phyloP scores from a whole-genome alignment of 352 stramenopile species.

The Discostella stelligera region DNA sequence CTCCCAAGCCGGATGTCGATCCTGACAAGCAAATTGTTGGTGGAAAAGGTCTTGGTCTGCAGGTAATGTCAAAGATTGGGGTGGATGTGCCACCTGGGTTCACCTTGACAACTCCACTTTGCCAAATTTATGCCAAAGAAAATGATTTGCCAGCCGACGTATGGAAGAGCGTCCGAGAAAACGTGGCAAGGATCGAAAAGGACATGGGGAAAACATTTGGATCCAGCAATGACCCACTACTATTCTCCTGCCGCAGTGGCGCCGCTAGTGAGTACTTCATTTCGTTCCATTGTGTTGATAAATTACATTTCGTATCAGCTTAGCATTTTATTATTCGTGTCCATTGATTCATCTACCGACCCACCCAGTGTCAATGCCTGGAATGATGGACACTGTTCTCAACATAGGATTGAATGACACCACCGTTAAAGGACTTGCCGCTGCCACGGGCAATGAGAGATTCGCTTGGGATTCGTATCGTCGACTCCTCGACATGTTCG shows the following conservation, averaged over 20 bases:
- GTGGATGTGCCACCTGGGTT: slow-evolving; percentile 70
- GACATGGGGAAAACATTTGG: slow-evolving; percentile 82
- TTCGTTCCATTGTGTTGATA: not conserved
- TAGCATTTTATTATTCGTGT: not conserved
- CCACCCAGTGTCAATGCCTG: slow-evolving; percentile 75
- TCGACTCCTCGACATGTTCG: slow-evolving; percentile 83
- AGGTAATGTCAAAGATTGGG: slow-evolving; percentile 73
- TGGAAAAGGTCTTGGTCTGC: slow-evolving; percentile 68
- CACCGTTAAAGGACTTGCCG: slow-evolving; percentile 74
- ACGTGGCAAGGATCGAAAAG: slow-evolving; percentile 74
- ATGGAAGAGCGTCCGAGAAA: slow-evolving; percentile 60
- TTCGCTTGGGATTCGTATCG: slow-evolving; percentile 83
- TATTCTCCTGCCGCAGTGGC: slow-evolving; percentile 83
- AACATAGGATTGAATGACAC: slow-evolving; percentile 85
- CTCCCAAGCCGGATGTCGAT: slow-evolving; percentile 42
- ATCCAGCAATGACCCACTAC: slow-evolving; percentile 72
- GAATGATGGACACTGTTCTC: slow-evolving; percentile 87
- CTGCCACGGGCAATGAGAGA: slow-evolving; percentile 69
- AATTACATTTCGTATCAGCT: not conserved
- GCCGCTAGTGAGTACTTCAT: slow-evolving; percentile 59
- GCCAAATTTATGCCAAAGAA: slow-evolving; percentile 57
- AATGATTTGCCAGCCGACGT: slow-evolving; percentile 58
- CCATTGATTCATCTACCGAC: not conserved
- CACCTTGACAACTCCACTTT: slow-evolving; percentile 66
- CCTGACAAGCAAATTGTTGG: slow-evolving; percentile 64